Base-by-base conservation (phyloP, 768 basidiomycete genomes). In the Pleurotus giganteus region DNA sequence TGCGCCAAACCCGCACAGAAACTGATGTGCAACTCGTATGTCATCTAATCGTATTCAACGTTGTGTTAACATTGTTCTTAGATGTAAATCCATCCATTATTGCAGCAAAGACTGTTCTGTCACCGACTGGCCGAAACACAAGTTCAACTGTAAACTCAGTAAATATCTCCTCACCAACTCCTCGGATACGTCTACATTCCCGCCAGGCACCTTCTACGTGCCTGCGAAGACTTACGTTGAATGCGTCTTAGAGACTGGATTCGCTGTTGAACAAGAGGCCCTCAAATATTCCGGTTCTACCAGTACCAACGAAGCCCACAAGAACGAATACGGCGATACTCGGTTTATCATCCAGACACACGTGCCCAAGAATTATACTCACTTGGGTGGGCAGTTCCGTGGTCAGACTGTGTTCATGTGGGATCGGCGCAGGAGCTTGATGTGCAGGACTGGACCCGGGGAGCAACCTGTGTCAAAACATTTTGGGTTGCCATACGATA, bases 311-410 rank as follows among this genome's bases (percentile, higher is more conserved):
- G 63, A 64, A 28, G 47, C 37, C 24, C 63, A 59, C 12, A 56
- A 47, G 2, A 64, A 62, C 53, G 59, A 62, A 45, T 64, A 64
- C 21, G 63, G 61, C 28, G 19, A 44, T 27, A 60, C 62, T 29
- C 63, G 63, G 4, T 64, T 64, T 42, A 2, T 61, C 57, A 37
- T 58, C 55, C 56, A 53, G 44, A 26, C 2, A 45, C 17, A 36
- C 45, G 7, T 31, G 17, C 54, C 43, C 4, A 27, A 11, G 32
- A 41, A 19, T 9, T 54, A 28, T 43, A 42, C n/a, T 44, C 27
- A 34, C 26, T 9, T 37, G 23, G 53, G 50, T 44, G 26, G 57
- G 47, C 26, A 47, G 28, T 45, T 55, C 47, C 28, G 49, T 49
- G 37, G 58, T 31, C 53, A 47, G 23, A 63, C 58, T 3, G 50